Base-by-base conservation (phyloP, 305 asterid genomes). In the Solanum hybrid region DNA sequence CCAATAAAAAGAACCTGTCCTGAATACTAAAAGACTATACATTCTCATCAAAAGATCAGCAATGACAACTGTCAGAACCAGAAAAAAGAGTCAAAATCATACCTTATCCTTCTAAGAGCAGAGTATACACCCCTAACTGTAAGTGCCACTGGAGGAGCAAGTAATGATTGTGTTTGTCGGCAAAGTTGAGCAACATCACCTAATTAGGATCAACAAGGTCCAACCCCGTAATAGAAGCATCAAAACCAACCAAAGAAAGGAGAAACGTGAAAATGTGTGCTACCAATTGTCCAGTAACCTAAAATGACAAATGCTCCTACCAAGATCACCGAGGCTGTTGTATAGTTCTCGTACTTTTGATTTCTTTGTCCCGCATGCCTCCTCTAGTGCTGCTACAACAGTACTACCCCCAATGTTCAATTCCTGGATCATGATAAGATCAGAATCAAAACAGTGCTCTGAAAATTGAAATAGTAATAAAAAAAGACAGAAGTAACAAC, bases 111-210 rank as follows among this genome's bases (percentile, higher is more conserved):
- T 86, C 92, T 95, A 34, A 96, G 97, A 75, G 82, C 88, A 88
- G 95, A 92, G 93, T 89, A 97, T 85, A 97, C 97, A 72, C 96
- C 98, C 92, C 92, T 95, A 91, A 97, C 91, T 79, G 99, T 95
- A 89, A 97, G 97, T 32, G 92, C 91, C 88, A 98, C 90, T 88
- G 98, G 98, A 79, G 97, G 96, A 87, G 95, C 98, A 92, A 96
- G 98, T 79, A 95, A 94, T 79, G 96, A 92, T 90, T 97, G 98
- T 79, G 93, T 96, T 93, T 94, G 98, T 81, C 98, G 97, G 93
- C 96, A 97, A 92, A 94, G 95, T 92, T 96, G 97, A 91, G 99
- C 98, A 94, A 95, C 99, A 94, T 97, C 99, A 93, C 99, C 99
- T 97, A 92, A 95, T 93, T 88, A 64, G 86, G 64, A 81, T 88